phyloP scores from a whole-genome alignment of 306 rosid genomes.

The Sicyos edulis region DNA sequence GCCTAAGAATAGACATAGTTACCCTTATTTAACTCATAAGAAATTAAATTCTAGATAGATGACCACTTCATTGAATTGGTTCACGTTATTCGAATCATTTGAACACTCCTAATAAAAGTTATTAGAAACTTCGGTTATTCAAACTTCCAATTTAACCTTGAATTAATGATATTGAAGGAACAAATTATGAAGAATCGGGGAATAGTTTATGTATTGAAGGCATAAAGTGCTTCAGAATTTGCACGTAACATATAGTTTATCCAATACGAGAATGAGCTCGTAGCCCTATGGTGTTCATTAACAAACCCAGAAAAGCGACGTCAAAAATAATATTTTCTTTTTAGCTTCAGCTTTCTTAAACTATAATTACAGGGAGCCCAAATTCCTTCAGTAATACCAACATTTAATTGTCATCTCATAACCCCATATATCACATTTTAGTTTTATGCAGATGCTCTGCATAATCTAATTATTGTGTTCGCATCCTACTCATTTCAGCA shows the following conservation, averaged over 20 bases:
- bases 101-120: too few relatives aligned
- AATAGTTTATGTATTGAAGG: neutral
- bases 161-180: neutral
- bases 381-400: too few relatives aligned
- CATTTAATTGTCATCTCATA: too few relatives aligned
- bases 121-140: neutral
- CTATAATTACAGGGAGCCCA: conserved; percentile 15
- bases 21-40: too few relatives aligned
- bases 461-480: conserved; percentile 21
- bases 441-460: too few relatives aligned
- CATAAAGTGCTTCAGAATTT: conserved; percentile 4
- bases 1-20: too few relatives aligned
- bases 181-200: neutral
- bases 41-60: too few relatives aligned
- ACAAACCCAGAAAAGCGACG: too few relatives aligned
- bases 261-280: neutral
- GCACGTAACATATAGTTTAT: neutral
- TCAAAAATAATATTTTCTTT: neutral
- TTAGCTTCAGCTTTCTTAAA: neutral
- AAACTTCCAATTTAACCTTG: neutral
- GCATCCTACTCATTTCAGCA: conserved; percentile 38
- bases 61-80: too few relatives aligned
- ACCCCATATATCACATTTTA: too few relatives aligned
- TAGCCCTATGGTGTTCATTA: neutral
- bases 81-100: too few relatives aligned